Conservation (phyloP, 2,329 filamentous ascomycete genomes). For the Ophiostoma piceae region DNA sequence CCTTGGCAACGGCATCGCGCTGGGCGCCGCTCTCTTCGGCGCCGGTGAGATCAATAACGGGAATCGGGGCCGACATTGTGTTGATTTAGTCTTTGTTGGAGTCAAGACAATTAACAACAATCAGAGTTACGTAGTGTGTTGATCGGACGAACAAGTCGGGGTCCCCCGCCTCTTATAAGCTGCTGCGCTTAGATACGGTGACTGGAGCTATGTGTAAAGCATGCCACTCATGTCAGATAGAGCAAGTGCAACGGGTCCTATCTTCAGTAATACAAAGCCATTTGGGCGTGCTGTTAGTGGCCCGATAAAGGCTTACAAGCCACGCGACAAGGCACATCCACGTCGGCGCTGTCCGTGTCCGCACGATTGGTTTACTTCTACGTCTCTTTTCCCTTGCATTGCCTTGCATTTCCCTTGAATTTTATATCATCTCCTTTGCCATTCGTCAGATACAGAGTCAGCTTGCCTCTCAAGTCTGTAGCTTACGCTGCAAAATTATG, state of each 20-base stretch:
- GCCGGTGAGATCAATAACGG: conserved; percentile 74
- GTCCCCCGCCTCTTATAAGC: neutral
- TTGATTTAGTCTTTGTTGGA: neutral
- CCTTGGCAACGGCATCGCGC: conserved; percentile 50
- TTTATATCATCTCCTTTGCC: too few relatives aligned
- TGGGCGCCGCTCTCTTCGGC: conserved; percentile 38
- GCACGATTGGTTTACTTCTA: neutral
- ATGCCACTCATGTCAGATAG: neutral
- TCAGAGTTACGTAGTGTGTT: neutral
- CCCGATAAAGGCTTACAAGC: neutral
- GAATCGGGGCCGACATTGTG: conserved; percentile 50
- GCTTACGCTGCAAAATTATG: neutral
- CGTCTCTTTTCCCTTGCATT: neutral
- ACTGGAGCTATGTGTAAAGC: too few relatives aligned
- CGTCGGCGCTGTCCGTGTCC: neutral
- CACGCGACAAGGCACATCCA: neutral
- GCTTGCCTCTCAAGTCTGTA: neutral
- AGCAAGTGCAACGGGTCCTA: neutral
- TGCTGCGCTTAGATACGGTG: neutral
- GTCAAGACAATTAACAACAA: neutral
- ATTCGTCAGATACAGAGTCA: neutral
- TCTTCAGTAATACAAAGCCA: neutral
- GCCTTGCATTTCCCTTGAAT: neutral
- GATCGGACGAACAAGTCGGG: neutral
- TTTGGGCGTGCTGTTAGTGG: neutral